phyloP scores from a whole-genome alignment of 1,284 basidiomycete species.

The Boletus calvinii region DNA sequence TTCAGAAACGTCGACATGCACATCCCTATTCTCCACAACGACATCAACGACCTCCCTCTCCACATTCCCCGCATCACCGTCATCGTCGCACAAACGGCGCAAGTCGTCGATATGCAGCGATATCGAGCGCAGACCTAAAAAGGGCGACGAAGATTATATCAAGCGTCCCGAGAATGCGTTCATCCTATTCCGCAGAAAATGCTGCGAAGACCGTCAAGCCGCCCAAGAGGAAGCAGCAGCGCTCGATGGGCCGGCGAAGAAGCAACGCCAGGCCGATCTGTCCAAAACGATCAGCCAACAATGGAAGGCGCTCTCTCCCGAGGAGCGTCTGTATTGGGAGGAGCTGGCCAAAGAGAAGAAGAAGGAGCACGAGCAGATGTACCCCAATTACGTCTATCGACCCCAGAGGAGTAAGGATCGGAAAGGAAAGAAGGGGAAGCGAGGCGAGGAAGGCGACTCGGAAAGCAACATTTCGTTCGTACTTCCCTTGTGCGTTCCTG shows the following conservation, averaged over 20 bases:
- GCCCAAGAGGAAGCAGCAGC: constrained; percentile 42
- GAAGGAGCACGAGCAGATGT: constrained; percentile 59
- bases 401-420: constrained; percentile 65
- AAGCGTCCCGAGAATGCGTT: constrained; percentile 80
- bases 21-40: constrained; percentile 40
- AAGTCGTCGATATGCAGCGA: constrained; percentile 58
- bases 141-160: constrained; percentile 77
- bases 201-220: constrained; percentile 65
- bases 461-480: constrained; percentile 55
- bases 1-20: constrained; percentile 31
- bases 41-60: constrained; percentile 34
- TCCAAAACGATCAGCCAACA: constrained; percentile 77
- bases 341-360: constrained; percentile 57
- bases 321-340: constrained; percentile 66
- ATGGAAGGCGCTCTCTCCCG: constrained; percentile 61
- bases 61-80: constrained; percentile 33
- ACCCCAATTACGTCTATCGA: constrained; percentile 75
- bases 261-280: constrained; percentile 57
- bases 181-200: constrained; percentile 75
- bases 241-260: constrained; percentile 43
- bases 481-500: constrained; percentile 43
- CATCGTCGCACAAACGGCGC: constrained; percentile 54
- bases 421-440: constrained; percentile 45
- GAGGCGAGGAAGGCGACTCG: constrained; percentile 46
- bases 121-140: constrained; percentile 67